phyloP scores from a whole-genome alignment of 2,329 filamentous ascomycete species.

The Fusarium vanettenii region DNA sequence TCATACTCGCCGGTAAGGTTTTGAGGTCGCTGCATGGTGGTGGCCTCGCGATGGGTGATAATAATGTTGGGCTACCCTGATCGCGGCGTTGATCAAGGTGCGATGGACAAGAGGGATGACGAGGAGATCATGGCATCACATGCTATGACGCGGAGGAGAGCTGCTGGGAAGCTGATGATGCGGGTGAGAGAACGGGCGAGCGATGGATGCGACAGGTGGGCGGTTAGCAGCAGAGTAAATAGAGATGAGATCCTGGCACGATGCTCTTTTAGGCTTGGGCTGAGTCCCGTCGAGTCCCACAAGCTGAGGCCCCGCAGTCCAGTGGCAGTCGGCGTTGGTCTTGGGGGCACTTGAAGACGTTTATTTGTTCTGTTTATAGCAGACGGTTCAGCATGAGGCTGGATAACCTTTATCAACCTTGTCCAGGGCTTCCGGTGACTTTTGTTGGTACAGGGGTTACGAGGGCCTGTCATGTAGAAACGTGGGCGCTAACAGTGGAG shows the following conservation, averaged over 20 bases:
- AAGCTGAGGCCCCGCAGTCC: slow-evolving; percentile 8
- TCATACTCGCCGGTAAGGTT: slow-evolving; percentile 40
- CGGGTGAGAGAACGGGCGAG: slow-evolving; percentile 30
- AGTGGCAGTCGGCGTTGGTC: neutral
- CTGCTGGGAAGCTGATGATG: slow-evolving; percentile 17
- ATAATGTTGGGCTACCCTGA: slow-evolving; percentile 23
- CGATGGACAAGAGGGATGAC: slow-evolving; percentile 11
- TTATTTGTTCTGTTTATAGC: neutral
- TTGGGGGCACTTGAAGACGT: neutral
- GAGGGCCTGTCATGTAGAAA: neutral
- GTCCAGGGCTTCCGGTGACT: neutral
- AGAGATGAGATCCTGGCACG: slow-evolving; percentile 21
- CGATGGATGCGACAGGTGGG: slow-evolving; percentile 34
- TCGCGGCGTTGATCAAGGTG: slow-evolving; percentile 35
- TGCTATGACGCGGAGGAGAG: neutral
- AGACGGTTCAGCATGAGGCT: neutral
- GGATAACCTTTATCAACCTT: neutral
- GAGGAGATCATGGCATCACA: slow-evolving; percentile 33
- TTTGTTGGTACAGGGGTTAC: neutral
- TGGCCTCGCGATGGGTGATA: slow-evolving; percentile 2
- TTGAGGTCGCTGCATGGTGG: slow-evolving; percentile 37
- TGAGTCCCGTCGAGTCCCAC: slow-evolving; percentile 27
- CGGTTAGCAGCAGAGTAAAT: slow-evolving; percentile 31
- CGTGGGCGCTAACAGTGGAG: neutral
- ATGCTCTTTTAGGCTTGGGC: slow-evolving; percentile 34